Conservation (phyloP, 768 basidiomycete genomes). For the Chlorophyllum brunneum region DNA sequence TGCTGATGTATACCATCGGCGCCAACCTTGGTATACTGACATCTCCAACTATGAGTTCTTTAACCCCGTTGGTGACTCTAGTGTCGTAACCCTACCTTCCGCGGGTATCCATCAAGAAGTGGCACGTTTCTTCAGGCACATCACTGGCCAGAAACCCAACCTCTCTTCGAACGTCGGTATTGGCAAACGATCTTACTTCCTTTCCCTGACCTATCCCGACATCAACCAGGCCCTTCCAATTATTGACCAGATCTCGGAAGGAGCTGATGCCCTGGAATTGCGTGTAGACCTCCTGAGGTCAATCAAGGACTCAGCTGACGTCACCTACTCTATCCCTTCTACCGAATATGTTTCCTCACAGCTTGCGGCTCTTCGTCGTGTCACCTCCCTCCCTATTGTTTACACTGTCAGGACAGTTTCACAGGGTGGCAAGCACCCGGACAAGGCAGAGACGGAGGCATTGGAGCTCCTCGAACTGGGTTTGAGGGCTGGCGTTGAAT, state of each 20-base stretch:
- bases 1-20: constrained; percentile 76
- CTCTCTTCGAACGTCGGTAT: constrained; percentile 46
- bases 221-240: constrained; percentile 62
- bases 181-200: constrained; percentile 81
- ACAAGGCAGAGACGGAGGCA: constrained; percentile 65
- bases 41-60: constrained; percentile 81
- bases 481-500: constrained; percentile 83
- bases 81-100: constrained; percentile 18
- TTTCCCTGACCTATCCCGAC: constrained; percentile 91
- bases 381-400: constrained; percentile 80
- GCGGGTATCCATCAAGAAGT: constrained; percentile 57
- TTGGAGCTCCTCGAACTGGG: constrained; percentile 76
- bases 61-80: constrained; percentile 54
- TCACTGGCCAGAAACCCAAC: constrained; percentile 72
- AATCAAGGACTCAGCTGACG: constrained; percentile 38
- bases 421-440: constrained; percentile 92
- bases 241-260: constrained; percentile 72
- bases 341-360: constrained; percentile 75
- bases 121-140: constrained; percentile 82
- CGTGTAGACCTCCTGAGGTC: constrained; percentile 84
- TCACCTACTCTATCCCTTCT: constrained; percentile 61
- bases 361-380: constrained; percentile 71
- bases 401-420: constrained; percentile 86
- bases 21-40: constrained; percentile 84
- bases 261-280: constrained; percentile 92